Evolutionary conservation across 257 asterid species (phyloP), one percentile per base, ranked within the genome.

Genomic region (Pogostemon cablin): DNA sequence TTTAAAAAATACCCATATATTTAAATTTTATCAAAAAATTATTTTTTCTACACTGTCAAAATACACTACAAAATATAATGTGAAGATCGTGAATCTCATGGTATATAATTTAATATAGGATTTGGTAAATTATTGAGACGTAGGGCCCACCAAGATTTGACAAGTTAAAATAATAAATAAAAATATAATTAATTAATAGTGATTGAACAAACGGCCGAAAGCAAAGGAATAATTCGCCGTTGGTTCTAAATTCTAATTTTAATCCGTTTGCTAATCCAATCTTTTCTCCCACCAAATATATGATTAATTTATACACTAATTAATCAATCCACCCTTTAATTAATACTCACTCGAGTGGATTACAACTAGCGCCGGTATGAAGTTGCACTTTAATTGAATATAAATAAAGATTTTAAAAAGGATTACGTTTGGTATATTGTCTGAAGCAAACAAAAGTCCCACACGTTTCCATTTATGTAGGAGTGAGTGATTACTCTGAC

Each of bases 1-100:
- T 25, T 0, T 0, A 25, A 25, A 25, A 25, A 25, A 25, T 25
- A 25, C 32, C 32, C 32, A 25, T 25, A 25, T 52, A 4, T 52
- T 12, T 52, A 3, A 2, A 4, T 52, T 52, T 52, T 52, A 4
- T 15, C 9, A n/a, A 35, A 39, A 42, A 42, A 42, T 1, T 7
- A 7, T 7, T 17, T 12, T 52, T 17, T 47, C n/a, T 11, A 11
- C 64, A 20, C 52, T 9, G 77, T 55, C 62, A 55, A 17, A 43
- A 54, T 12, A 25, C 9, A 2, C 8, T 17, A 25, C 25, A 54
- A 42, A 42, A 15, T 50, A 17, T 63, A 55, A 54, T 55, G 72
- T 76, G 72, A 63, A 55, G 55, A 42, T 64, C 87, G 75, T 81
- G 87, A 49, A 65, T 81, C 76, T 77, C 83, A 78, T 85, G 87